Percentiles rank a stretch among this genome's conserved stretches.
These are phyloP conservation scores for Trametes versicolor DNA, from an alignment of 1,284 basidiomycete species.

Conservation along the genomic window DNA sequence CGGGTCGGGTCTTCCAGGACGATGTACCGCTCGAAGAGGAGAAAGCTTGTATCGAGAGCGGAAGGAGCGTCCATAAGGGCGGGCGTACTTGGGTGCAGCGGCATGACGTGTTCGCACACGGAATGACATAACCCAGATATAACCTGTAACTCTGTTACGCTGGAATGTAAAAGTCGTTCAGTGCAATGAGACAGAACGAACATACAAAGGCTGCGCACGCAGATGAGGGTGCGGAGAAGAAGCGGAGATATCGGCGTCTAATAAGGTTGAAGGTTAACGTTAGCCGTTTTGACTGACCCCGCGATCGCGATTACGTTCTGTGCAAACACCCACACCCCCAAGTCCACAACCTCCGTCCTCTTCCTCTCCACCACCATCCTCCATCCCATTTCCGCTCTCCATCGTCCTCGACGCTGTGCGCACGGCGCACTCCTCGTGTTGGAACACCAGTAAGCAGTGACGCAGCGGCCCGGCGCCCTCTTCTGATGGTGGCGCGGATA, in stretches of 20 bases:
- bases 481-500: constrained; percentile 25
- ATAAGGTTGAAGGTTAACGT: constrained; percentile 25
- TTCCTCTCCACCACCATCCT: neutral
- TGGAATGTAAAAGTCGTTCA: too few species aligned
- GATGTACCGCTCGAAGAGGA: too few species aligned
- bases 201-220: neutral
- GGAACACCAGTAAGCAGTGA: too few species aligned
- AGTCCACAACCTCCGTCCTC: neutral
- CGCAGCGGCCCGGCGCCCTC: neutral
- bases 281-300: constrained; percentile 13
- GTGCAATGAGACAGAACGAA: too few species aligned
- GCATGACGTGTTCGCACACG: too few species aligned
- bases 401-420: neutral
- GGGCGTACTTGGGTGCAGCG: too few species aligned
- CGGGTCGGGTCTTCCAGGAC: too few species aligned
- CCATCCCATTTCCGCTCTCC: neutral
- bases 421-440: neutral
- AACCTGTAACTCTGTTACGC: too few species aligned
- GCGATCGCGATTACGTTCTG: constrained; percentile 19
- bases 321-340: constrained; percentile 6
- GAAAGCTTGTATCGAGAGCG: too few species aligned
- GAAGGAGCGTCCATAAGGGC: too few species aligned
- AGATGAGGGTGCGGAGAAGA: neutral
- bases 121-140: too few species aligned
- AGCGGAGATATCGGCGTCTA: constrained; percentile 4